These are phyloP conservation scores for Xylaria sp. DNA, from an alignment of 495 filamentous ascomycete species.

Conservation along the genomic window DNA sequence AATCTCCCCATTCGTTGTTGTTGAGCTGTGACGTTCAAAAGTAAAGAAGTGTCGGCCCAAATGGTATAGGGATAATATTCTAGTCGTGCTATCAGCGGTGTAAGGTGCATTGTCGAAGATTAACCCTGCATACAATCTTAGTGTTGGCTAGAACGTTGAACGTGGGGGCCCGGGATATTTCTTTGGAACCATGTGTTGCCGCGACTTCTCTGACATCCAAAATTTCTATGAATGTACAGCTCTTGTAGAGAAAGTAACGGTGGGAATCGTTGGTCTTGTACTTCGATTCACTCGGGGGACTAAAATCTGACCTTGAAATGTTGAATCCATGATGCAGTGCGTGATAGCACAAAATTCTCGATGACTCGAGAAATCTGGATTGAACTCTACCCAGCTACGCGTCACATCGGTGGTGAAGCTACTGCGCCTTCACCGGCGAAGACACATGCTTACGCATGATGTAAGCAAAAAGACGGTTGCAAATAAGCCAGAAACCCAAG, in stretches of 20 bases:
- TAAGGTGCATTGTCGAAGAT: slow-evolving; percentile 1
- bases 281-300: neutral
- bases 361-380: neutral
- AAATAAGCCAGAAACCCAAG: slow-evolving; percentile 15
- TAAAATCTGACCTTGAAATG: neutral
- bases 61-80: neutral
- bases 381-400: neutral
- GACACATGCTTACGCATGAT: slow-evolving; percentile 14
- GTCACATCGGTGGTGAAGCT: neutral
- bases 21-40: neutral
- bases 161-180: neutral
- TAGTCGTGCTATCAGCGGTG: neutral
- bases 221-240: neutral
- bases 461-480: slow-evolving; percentile 11
- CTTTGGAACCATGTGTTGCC: neutral
- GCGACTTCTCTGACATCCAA: neutral
- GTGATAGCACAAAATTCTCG: neutral
- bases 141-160: neutral
- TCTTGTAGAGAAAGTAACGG: neutral
- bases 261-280: neutral
- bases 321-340: neutral
- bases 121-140: neutral
- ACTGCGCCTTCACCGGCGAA: neutral
- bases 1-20: neutral
- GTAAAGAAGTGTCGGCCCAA: neutral